Evolutionary conservation across 2,329 filamentous ascomycete species (phyloP), one percentile per base, ranked within the genome.

Genomic region (Penicillium frequentans): DNA sequence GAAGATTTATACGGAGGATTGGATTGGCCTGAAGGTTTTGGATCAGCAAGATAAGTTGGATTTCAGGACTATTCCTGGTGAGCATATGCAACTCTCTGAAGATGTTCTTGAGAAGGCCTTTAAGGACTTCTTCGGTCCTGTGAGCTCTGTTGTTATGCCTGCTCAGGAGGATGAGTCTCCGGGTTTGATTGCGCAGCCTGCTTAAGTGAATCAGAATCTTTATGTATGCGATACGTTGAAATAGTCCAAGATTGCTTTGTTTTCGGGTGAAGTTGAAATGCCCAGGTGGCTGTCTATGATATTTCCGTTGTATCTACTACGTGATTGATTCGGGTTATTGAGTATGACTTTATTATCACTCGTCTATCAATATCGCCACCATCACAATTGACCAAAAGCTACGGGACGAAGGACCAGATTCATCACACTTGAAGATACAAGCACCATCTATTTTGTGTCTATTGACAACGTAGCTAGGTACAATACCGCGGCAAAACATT

Each of bases 1-100:
- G 56, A 73, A 75, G 27, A 79, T 98, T 2, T 99, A 97, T 74
- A 85, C 84, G 64, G 89, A 98, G 76, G 93, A 99, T 77, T 99
- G 95, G 95, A 78, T 99, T 27, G 95, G 95, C 0, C 78, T 99
- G 72, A 90, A 84, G 73, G 77, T 79, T 66, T 77, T 99, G 68
- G 93, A 97, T 76, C 78, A 88, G 72, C 89, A 89, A 78, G 90
- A 89, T 3, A 90, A 85, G 1, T 77, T 99, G 66, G 83, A 87
- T 55, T 96, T 97, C 75, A 81, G 86, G 72, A 86, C 81, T 2
- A 83, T 86, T 0, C 81, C 86, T 5, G 95, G 93, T 0, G 84
- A 85, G 24, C 95, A 99, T 78, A 98, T 99, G 92, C 77, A 87
- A 60, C 77, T 98, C 60, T 77, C 80, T 0, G 85, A 90, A 11